Evolutionary conservation across 1,284 basidiomycete species (phyloP).

Genomic region (Rhodotorula sp.): DNA sequence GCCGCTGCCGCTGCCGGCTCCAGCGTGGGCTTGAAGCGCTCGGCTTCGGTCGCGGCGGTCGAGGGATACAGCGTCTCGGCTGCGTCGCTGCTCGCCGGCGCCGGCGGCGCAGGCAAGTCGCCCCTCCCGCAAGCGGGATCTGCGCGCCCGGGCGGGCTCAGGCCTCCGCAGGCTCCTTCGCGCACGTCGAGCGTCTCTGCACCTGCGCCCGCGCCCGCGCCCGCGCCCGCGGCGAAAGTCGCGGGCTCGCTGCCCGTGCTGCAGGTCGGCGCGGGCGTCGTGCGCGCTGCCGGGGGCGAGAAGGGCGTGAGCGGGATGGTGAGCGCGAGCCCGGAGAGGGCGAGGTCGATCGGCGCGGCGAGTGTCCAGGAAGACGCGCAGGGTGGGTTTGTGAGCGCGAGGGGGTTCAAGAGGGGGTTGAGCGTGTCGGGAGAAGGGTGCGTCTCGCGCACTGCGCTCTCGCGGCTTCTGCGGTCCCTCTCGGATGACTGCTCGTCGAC

Average conservation of each 20-base stretch:
- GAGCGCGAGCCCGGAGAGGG: background rate
- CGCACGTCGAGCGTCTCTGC: background rate
- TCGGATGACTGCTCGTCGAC: background rate
- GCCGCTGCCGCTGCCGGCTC: background rate
- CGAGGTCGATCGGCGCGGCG: background rate
- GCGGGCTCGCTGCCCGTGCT: background rate
- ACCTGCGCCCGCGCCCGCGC: background rate
- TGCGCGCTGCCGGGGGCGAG: background rate
- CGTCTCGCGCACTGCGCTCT: background rate
- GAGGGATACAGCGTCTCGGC: background rate
- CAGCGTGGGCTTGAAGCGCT: background rate
- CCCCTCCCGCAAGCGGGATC: background rate
- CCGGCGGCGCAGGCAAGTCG: background rate
- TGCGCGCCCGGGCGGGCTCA: constrained; percentile 2
- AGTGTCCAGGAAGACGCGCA: background rate
- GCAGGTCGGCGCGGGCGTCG: background rate
- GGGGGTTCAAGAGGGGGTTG: constrained; percentile 45
- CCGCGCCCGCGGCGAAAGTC: background rate
- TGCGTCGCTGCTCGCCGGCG: background rate
- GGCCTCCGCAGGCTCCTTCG: constrained; percentile 6
- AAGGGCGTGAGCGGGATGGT: constrained; percentile 27
- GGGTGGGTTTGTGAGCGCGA: constrained; percentile 47
- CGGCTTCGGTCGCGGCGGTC: background rate
- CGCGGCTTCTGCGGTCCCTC: too few species aligned
- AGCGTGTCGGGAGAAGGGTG: constrained; percentile 2